Conservation (phyloP, 768 basidiomycete genomes). For the Leccinum olivaceopallidum region DNA sequence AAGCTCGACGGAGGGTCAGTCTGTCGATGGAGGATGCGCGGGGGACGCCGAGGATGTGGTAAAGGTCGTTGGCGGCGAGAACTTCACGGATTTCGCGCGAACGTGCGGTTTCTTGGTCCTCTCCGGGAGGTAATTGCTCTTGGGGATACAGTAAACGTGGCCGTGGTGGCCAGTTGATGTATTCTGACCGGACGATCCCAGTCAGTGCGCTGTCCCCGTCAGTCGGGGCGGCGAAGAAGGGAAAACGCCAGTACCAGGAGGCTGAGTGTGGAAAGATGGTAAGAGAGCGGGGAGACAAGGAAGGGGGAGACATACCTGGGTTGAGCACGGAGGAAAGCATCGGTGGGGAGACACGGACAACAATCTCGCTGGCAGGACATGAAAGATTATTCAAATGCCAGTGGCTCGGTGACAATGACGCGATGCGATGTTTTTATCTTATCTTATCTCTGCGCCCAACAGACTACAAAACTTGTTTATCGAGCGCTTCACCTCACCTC, state of each 20-base stretch:
- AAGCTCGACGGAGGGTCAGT: constrained; percentile 68
- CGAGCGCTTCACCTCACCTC: constrained; percentile 70
- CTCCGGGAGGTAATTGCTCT: constrained; percentile 6
- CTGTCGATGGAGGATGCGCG: constrained; percentile 54
- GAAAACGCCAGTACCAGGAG: constrained; percentile 62
- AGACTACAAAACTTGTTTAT: constrained; percentile 53
- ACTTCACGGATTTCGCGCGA: constrained; percentile 42
- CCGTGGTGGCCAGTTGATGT: constrained; percentile 30
- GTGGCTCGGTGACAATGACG: constrained; percentile 3
- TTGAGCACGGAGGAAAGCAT: constrained; percentile 36
- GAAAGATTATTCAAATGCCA: constrained; percentile 9
- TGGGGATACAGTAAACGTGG: constrained; percentile 13
- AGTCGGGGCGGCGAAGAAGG: constrained; percentile 51
- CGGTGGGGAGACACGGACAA: constrained; percentile 11
- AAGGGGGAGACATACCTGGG: constrained; percentile 24
- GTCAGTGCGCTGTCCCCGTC: constrained; percentile 44
- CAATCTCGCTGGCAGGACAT: constrained; percentile 2
- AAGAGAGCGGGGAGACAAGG: neutral
- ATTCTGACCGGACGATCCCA: constrained; percentile 22
- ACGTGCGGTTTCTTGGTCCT: constrained; percentile 12
- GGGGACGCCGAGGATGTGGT: constrained; percentile 67
- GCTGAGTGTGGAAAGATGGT: constrained; percentile 36
- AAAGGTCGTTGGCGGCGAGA: constrained; percentile 64
- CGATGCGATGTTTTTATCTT: constrained; percentile 8
- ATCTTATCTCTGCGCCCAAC: constrained; percentile 38